phyloP scores from a whole-genome alignment of 352 stramenopile species.

The Phytophthora rubi region DNA sequence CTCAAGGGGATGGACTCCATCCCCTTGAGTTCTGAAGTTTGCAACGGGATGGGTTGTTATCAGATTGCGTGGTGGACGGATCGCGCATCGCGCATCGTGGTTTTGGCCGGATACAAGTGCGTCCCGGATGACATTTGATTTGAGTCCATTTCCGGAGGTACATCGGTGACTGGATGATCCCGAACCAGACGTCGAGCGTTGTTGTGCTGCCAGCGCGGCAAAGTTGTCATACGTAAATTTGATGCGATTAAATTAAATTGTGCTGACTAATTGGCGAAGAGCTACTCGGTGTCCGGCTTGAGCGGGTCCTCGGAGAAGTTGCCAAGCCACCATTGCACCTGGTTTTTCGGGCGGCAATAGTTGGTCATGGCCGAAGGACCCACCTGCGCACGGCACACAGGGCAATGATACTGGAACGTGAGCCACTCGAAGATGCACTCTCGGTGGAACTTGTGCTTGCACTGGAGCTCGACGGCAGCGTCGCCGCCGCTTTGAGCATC shows the following conservation, averaged over 20 bases:
- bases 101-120: no score
- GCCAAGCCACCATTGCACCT: conserved; percentile 72
- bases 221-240: no score
- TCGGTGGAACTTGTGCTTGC: conserved; percentile 76
- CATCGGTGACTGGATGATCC: background rate
- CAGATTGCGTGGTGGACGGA: conserved; percentile 18
- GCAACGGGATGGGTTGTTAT: conserved; percentile 26
- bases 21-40: conserved; percentile 39
- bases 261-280: no score
- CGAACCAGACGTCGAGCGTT: background rate
- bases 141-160: background rate
- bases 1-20: background rate
- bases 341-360: conserved; percentile 57
- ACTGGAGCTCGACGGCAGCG: conserved; percentile 18
- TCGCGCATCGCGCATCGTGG: background rate
- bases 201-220: background rate
- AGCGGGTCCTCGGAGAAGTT: conserved; percentile 66
- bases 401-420: conserved; percentile 53
- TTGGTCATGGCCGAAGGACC: conserved; percentile 61
- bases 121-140: background rate
- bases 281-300: conserved; percentile 23
- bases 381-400: conserved; percentile 31
- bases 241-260: background rate
- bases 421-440: conserved; percentile 84
- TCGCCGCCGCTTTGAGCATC: conserved; percentile 4